Base-by-base conservation (phyloP, 192 early-diverging fungal genomes). In the Coemansia sp. region DNA sequence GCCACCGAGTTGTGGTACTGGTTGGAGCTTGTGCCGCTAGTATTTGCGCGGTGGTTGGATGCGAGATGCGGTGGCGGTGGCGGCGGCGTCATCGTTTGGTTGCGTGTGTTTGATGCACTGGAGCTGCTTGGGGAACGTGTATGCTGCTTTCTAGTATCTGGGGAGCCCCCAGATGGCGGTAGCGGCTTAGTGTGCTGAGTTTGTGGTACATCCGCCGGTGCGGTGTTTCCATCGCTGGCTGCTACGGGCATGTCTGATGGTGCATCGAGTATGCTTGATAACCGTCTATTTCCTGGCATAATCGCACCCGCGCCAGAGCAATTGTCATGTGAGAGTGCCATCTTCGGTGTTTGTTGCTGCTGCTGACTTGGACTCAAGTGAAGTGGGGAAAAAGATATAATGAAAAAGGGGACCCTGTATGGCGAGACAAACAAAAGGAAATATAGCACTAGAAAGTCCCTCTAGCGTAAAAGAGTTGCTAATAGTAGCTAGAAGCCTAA, bases 91-190 rank as follows among this genome's bases (percentile, higher is more conserved):
- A 52, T 52, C 49, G 61, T 41, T 14, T 73, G 72, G 46, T 60
- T 58, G 56, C 23, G 56, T 38, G 57, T 43, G 62, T 36, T 43
- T 20, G 43, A 59, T 34, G 36, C 66, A 66, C 66, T 63, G 64
- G 63, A 51, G 41, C 60, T 66, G 63, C 64, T 66, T 44, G 59
- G 41, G 12, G 71, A 66, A 35, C 71, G 64, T 55, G 43, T 51
- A 48, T 72, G 71, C 14, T 18, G 56, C 4, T 33, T 6, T 8
- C 35, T 36, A 8, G 10, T 38, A 10, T 58, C 30, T 21, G 21
- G 21, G 6, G 49, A 21, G 49, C 7, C 23, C 12, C 34, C 16
- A 9, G 7, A 2, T 0, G 56, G 34, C 56, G 56, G 34, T 58
- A 14, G 12, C 39, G 39, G 14, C 2, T 4, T 33, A 18, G 56